These are phyloP conservation scores for Suillus subluteus DNA, from an alignment of 768 basidiomycete species.

Conservation along the genomic window DNA sequence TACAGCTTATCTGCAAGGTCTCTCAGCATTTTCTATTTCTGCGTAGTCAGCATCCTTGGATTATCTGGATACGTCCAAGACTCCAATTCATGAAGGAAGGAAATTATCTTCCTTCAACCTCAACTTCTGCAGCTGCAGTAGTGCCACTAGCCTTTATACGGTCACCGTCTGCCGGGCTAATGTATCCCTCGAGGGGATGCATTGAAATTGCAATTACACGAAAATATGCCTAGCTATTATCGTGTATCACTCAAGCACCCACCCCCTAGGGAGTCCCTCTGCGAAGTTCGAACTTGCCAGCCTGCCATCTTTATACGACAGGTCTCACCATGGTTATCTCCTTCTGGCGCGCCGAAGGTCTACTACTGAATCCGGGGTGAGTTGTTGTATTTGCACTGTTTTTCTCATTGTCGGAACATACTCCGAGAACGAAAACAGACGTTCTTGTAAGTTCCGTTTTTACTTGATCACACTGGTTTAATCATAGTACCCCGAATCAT, in stretches of 20 bases:
- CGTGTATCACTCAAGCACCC: not conserved
- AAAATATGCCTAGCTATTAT: not conserved
- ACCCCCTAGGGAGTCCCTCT: too few species aligned
- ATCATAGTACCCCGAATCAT: not conserved
- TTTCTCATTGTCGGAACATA: too few species aligned
- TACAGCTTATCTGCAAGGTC: not conserved
- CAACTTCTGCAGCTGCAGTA: too few species aligned
- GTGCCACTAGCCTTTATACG: too few species aligned
- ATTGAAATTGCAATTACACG: not conserved
- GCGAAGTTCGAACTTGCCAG: too few species aligned
- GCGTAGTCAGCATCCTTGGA: not conserved
- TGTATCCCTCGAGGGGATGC: not conserved
- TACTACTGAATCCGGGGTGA: not conserved
- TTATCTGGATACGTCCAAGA: not conserved
- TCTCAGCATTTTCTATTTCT: not conserved
- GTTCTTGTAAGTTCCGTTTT: too few species aligned
- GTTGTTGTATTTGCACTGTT: too few species aligned
- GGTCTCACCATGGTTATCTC: not conserved
- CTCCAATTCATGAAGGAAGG: not conserved
- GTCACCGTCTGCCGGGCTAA: too few species aligned
- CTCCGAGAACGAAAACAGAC: too few species aligned
- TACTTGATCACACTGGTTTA: too few species aligned
- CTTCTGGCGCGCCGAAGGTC: not conserved
- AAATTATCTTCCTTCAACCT: not conserved
- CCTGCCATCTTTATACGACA: not conserved